Evolutionary conservation across 148 eudicot species (phyloP).

Genomic region (Chenopodium quinoa): DNA sequence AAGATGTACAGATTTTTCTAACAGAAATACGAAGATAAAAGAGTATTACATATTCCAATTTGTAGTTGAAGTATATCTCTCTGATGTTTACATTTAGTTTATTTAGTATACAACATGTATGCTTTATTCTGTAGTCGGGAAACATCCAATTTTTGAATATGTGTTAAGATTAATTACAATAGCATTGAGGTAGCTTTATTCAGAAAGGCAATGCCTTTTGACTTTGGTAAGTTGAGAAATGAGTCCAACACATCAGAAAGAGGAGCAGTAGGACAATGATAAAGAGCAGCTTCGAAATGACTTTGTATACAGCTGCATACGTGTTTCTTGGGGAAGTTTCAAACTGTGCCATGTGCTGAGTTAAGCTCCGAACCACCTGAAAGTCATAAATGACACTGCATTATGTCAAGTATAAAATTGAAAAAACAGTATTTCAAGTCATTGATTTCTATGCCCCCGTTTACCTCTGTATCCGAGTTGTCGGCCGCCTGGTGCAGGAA

Average conservation of each 20-base stretch:
- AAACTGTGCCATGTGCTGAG: background rate
- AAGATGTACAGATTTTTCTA: background rate
- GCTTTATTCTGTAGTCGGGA: slow-evolving; percentile 15
- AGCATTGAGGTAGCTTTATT: slow-evolving; percentile 1
- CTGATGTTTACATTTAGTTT: background rate
- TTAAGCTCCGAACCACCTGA: slow-evolving; percentile 71
- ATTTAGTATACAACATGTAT: slow-evolving; percentile 2
- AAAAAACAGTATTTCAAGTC: background rate
- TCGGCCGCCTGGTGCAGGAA: slow-evolving; percentile 45
- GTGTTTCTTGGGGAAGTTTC: slow-evolving; percentile 18
- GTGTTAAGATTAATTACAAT: slow-evolving; percentile 2
- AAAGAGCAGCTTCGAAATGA: slow-evolving; percentile 14
- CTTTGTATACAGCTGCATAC: slow-evolving; percentile 1
- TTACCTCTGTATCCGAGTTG: slow-evolving; percentile 56
- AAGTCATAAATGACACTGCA: slow-evolving; percentile 11
- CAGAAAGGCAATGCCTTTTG: slow-evolving; percentile 4
- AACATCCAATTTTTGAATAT: background rate
- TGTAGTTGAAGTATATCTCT: slow-evolving; percentile 3
- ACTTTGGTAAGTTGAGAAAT: slow-evolving; percentile 19
- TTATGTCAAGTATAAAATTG: slow-evolving; percentile 12
- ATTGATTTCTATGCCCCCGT: background rate
- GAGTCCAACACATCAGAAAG: slow-evolving; percentile 11
- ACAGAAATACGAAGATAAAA: background rate
- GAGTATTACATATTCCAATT: background rate
- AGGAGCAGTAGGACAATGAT: slow-evolving; percentile 17